Percentiles rank a stretch among this genome's conserved stretches.
These are phyloP conservation scores for Discostella stelligeroides DNA, from an alignment of 108 stramenopile species.

Conservation along the genomic window DNA sequence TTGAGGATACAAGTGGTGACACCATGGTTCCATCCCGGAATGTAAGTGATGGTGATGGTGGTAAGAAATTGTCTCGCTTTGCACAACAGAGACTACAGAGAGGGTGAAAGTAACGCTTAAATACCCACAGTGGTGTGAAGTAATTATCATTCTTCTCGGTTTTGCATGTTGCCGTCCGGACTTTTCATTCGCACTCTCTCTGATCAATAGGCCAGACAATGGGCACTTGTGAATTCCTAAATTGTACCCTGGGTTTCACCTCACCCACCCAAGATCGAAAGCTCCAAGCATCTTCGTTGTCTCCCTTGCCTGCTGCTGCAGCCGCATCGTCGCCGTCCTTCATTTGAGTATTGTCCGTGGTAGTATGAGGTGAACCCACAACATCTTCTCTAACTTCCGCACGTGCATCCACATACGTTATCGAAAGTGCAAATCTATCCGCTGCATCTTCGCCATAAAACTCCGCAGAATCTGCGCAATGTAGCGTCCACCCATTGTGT, in stretches of 20 bases:
- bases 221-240: constrained; percentile 72
- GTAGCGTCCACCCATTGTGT: constrained; percentile 86
- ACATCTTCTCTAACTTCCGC: constrained; percentile 76
- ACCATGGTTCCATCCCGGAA: not conserved
- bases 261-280: constrained; percentile 70
- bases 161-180: not conserved
- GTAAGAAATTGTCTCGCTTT: constrained; percentile 47
- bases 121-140: not conserved
- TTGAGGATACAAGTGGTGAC: not conserved
- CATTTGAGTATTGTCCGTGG: not conserved
- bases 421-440: constrained; percentile 77
- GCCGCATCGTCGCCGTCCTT: not conserved
- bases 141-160: not conserved
- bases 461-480: constrained; percentile 72
- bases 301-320: constrained; percentile 43
- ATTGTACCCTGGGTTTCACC: constrained; percentile 51
- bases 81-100: constrained; percentile 38
- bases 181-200: constrained; percentile 4
- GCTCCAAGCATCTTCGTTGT: constrained; percentile 83
- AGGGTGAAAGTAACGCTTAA: not conserved
- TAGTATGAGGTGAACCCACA: constrained; percentile 5
- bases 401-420: constrained; percentile 77
- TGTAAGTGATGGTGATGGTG: constrained; percentile 2
- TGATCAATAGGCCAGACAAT: constrained; percentile 68
- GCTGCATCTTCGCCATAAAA: constrained; percentile 2